Percentiles rank a stretch among this genome's conserved stretches.
Evolutionary conservation across 2,329 filamentous ascomycete species (phyloP).

Genomic region (Fragosphaeria purpurea): DNA sequence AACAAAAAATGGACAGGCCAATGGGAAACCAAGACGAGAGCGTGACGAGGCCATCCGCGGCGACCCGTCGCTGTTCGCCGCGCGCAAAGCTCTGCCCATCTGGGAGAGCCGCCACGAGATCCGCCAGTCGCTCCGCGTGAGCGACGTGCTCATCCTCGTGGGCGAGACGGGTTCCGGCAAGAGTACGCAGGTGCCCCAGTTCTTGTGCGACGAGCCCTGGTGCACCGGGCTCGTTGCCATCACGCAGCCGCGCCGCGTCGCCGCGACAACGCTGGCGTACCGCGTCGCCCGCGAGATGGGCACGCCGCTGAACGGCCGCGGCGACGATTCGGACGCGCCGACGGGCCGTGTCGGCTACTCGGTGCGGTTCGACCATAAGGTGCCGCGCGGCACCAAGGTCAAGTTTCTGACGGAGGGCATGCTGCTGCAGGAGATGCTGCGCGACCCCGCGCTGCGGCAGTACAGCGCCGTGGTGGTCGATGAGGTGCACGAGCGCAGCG

Average conservation of each 20-base stretch:
- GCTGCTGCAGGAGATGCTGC: conserved; percentile 84
- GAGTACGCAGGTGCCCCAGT: conserved; percentile 92
- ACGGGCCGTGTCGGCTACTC: conserved; percentile 74
- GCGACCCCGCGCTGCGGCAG: conserved; percentile 69
- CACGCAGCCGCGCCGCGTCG: conserved; percentile 87
- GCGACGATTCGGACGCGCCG: background rate
- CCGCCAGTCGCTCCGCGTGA: conserved; percentile 33
- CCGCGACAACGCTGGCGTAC: conserved; percentile 80
- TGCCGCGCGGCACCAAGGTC: conserved; percentile 71
- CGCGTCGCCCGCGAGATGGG: conserved; percentile 73
- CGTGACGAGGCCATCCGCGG: conserved; percentile 3
- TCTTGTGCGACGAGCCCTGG: conserved; percentile 70
- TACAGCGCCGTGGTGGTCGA: conserved; percentile 91
- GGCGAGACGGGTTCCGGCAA: conserved; percentile 97
- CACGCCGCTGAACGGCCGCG: conserved; percentile 33
- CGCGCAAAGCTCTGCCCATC: conserved; percentile 66
- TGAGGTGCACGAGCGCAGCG: conserved; percentile 91
- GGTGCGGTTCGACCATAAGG: conserved; percentile 84
- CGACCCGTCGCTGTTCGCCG: conserved; percentile 20
- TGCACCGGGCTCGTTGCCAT: conserved; percentile 85
- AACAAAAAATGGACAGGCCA: no score
- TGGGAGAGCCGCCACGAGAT: conserved; percentile 67
- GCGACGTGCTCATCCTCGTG: conserved; percentile 68
- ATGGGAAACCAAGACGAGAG: background rate
- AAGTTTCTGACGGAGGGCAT: conserved; percentile 97